A percentile compares a stretch with the other conserved stretches of the same genome.
Evolutionary conservation across 1,284 basidiomycete genomes (phyloP).

Genomic region (Heliocybe sulcata): DNA sequence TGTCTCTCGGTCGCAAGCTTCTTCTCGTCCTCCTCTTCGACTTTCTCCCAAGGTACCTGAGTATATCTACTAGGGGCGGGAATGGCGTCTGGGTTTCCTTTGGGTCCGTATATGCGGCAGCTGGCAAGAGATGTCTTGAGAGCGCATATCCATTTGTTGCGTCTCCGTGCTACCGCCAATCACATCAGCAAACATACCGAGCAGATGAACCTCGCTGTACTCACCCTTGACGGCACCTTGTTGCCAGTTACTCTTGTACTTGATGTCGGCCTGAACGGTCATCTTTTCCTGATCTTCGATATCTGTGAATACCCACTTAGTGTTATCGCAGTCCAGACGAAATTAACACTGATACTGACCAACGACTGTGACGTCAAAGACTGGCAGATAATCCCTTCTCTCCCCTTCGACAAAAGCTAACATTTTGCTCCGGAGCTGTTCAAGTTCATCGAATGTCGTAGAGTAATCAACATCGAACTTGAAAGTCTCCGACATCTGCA

Average conservation of each 20-base stretch:
- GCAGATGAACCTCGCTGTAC: slow-evolving; percentile 1
- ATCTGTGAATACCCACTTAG: slow-evolving; percentile 35
- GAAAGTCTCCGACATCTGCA: slow-evolving; percentile 72
- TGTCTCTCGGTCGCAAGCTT: slow-evolving; percentile 3
- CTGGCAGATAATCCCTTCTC: slow-evolving; percentile 65
- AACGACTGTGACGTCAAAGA: slow-evolving; percentile 64
- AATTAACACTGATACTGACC: slow-evolving; percentile 29
- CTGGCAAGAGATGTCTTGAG: slow-evolving; percentile 71
- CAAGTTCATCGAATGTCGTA: slow-evolving; percentile 81
- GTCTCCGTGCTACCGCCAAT: slow-evolving; percentile 48
- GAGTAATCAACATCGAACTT: slow-evolving; percentile 76
- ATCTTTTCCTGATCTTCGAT: slow-evolving; percentile 81
- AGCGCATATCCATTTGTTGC: slow-evolving; percentile 90
- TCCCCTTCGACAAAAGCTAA: slow-evolving; percentile 69
- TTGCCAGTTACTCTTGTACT: slow-evolving; percentile 89
- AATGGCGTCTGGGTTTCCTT: slow-evolving; percentile 54
- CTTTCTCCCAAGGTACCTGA: slow-evolving; percentile 63
- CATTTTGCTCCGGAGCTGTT: slow-evolving; percentile 77
- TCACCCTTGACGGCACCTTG: slow-evolving; percentile 70
- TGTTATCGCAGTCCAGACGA: background rate
- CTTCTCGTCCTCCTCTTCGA: slow-evolving; percentile 35
- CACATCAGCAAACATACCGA: slow-evolving; percentile 1
- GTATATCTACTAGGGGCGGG: slow-evolving; percentile 56
- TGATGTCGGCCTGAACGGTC: slow-evolving; percentile 76
- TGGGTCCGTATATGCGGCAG: slow-evolving; percentile 70